Evolutionary conservation across 2,329 filamentous ascomycete species (phyloP).

Genomic region (Colletotrichum zoysiae): DNA sequence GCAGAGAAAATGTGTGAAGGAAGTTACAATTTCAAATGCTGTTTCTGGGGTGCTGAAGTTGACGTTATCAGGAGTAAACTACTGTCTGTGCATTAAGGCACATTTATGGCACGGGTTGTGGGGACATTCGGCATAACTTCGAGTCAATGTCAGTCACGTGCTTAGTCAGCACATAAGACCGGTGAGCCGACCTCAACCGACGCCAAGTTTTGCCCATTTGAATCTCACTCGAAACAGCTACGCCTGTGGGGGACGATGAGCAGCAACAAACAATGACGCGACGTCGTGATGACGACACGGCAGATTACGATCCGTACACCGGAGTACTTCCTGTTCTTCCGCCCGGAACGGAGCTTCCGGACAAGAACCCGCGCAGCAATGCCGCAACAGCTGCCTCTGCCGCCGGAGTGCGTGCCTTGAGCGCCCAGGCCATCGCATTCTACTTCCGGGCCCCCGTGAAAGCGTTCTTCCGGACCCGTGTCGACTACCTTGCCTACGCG

Average conservation of each 20-base stretch:
- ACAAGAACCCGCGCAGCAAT: slow-evolving; percentile 64
- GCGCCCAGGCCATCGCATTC: slow-evolving; percentile 86
- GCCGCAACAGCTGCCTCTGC: slow-evolving; percentile 82
- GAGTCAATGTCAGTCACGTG: slow-evolving; percentile 3
- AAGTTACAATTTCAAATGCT: too few relatives aligned
- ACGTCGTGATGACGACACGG: slow-evolving; percentile 41
- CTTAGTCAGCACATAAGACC: slow-evolving; percentile 23
- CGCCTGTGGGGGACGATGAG: slow-evolving; percentile 25
- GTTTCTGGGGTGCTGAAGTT: too few relatives aligned
- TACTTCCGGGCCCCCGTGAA: slow-evolving; percentile 94
- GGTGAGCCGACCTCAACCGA: slow-evolving; percentile 34
- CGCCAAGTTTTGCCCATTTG: slow-evolving; percentile 35
- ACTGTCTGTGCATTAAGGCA: background rate
- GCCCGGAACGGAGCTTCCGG: slow-evolving; percentile 54
- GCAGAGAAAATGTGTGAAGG: too few relatives aligned
- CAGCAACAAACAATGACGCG: slow-evolving; percentile 38
- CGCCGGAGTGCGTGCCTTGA: slow-evolving; percentile 85
- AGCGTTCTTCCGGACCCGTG: slow-evolving; percentile 89
- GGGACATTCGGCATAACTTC: background rate
- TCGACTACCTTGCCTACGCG: slow-evolving; percentile 81
- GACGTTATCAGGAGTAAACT: background rate
- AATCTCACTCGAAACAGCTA: slow-evolving; percentile 6
- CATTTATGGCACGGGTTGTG: background rate
- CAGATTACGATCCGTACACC: slow-evolving; percentile 40
- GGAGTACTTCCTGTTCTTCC: slow-evolving; percentile 62